Evolutionary conservation across 1,284 basidiomycete genomes (phyloP).

Genomic region (Moniliophthora roreri): DNA sequence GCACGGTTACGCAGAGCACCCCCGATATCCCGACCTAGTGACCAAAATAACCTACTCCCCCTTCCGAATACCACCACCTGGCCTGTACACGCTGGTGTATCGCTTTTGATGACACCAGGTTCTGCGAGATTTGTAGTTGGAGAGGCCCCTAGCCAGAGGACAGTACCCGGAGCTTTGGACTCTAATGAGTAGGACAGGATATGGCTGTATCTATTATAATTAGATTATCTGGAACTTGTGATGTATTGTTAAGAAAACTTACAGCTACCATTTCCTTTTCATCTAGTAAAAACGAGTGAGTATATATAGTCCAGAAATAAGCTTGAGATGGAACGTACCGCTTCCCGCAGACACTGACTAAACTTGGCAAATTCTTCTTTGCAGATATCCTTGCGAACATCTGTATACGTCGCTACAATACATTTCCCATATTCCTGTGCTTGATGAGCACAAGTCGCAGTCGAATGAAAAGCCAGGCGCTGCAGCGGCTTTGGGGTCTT

Average conservation of each 20-base stretch:
- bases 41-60: constrained; percentile 44
- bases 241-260: not conserved
- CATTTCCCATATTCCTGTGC: constrained; percentile 80
- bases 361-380: constrained; percentile 78
- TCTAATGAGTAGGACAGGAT: constrained; percentile 30
- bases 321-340: constrained; percentile 43
- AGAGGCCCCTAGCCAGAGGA: constrained; percentile 25
- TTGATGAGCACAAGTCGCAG: constrained; percentile 65
- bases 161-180: constrained; percentile 45
- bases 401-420: constrained; percentile 72
- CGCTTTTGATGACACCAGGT: constrained; percentile 45
- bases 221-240: constrained; percentile 15
- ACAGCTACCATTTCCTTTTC: constrained; percentile 57
- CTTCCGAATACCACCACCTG: constrained; percentile 61
- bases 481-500: constrained; percentile 42
- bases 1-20: constrained; percentile 54
- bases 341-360: constrained; percentile 67
- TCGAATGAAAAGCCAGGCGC: constrained; percentile 65
- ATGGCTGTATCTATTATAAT: constrained; percentile 9
- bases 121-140: constrained; percentile 31
- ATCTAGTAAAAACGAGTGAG: constrained; percentile 42
- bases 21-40: constrained; percentile 33
- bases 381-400: constrained; percentile 77
- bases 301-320: not conserved
- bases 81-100: constrained; percentile 47